Base-by-base conservation (phyloP, 805 yeast species). In the Cyberlindnera mrakii region DNA sequence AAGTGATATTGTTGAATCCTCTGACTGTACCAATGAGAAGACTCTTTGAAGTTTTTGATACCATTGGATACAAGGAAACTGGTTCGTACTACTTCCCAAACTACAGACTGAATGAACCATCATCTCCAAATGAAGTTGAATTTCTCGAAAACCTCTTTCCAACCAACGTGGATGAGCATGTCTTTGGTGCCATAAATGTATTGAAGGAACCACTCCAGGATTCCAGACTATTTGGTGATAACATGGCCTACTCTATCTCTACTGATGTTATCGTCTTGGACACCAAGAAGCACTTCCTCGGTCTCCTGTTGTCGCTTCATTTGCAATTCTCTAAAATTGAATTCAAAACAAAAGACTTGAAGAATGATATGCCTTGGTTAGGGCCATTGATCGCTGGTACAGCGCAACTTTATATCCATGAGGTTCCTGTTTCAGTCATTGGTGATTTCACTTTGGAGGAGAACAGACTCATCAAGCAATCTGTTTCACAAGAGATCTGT, bases 1-100 rank as follows among this genome's bases (percentile, higher is more conserved):
- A 75, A 49, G 65, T 68, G 32, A 59, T 78, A 10, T 60, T 78
- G 23, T 43, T 78, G n/a, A 84, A 78, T 51, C 79, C 80, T 3
- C 80, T 73, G 48, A 63, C 71, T 1, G 73, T 76, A 1, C 66
- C 76, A 1, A 59, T 75, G 39, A 61, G 66, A 35, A 48, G 58
- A 7, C 64, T 71, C 3, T 54, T 64, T 11, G 58, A 58, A 0
- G 46, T 62, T 6, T 73, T 72, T 19, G 55, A 62, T 13, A 43
- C 61, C 33, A 52, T 56, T 13, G 58, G 60, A 35, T 71, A 61
- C 52, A 44, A 51, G 29, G 50, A 55, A 4, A 56, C 66, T 3
- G 66, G 68, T 6, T 59, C 77, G 1, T 51, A 63, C 19, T 75
- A 72, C 47, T 75, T 73, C 57, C 68, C 68, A 48, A 78, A 74